These are phyloP conservation scores for Penicillium antarcticum DNA, from an alignment of 495 filamentous ascomycete species.

Conservation along the genomic window DNA sequence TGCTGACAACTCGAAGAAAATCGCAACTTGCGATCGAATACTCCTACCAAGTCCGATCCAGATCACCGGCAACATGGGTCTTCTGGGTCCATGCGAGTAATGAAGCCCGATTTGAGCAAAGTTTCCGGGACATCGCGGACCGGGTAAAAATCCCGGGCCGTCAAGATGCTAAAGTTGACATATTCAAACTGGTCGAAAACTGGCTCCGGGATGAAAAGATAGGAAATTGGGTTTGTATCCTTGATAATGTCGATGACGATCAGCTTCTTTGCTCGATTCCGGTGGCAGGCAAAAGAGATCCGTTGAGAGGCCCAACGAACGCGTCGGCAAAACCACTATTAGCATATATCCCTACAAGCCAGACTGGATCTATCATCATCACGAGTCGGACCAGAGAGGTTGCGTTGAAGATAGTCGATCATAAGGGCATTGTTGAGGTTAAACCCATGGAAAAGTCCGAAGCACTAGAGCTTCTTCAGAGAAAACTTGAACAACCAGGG, in stretches of 20 bases:
- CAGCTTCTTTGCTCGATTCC: conserved; percentile 19
- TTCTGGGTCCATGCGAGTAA: conserved; percentile 49
- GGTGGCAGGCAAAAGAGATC: background rate
- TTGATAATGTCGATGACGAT: conserved; percentile 14
- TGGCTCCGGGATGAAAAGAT: conserved; percentile 36
- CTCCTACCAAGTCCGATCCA: conserved; percentile 24
- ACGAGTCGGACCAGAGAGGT: conserved; percentile 29
- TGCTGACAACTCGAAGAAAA: conserved; percentile 23
- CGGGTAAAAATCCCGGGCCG: conserved; percentile 28
- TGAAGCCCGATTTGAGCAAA: conserved; percentile 34
- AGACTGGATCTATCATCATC: conserved; percentile 22
- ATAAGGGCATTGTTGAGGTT: conserved; percentile 33
- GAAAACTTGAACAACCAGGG: conserved; percentile 24
- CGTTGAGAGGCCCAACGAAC: conserved; percentile 15
- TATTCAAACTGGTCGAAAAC: conserved; percentile 36
- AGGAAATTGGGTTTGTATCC: conserved; percentile 8
- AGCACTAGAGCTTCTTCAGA: conserved; percentile 36
- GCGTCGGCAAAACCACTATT: background rate
- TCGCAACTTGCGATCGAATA: conserved; percentile 40
- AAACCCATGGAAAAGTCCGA: conserved; percentile 29
- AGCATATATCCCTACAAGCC: background rate
- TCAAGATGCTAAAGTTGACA: conserved; percentile 33
- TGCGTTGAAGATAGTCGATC: conserved; percentile 22
- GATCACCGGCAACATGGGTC: conserved; percentile 43
- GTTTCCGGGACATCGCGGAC: conserved; percentile 38